These are phyloP conservation scores for Lunasporangiospora selenospora DNA, from an alignment of 192 early-diverging fungal species.

Conservation along the genomic window DNA sequence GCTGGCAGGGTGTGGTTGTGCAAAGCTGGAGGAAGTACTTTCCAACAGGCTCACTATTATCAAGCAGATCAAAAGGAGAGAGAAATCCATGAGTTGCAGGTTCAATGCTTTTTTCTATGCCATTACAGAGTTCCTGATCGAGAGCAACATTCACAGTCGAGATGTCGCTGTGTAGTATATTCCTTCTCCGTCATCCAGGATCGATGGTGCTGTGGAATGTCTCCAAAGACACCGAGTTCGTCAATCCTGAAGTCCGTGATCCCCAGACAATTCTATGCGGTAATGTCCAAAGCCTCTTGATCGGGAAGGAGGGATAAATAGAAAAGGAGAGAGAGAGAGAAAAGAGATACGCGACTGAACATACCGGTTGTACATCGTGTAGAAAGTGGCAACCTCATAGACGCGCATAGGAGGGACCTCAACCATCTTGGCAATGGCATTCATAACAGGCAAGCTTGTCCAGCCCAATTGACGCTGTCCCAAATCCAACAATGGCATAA, in stretches of 20 bases:
- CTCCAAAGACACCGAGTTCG: no score
- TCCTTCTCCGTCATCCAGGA: no score
- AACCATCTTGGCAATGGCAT: constrained; percentile 91
- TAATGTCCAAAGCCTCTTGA: background rate
- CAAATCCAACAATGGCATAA: constrained; percentile 94
- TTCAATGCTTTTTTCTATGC: background rate
- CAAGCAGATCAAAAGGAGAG: background rate
- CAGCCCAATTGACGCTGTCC: constrained; percentile 96
- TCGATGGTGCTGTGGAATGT: no score
- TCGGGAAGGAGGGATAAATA: background rate
- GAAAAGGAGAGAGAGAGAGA: no score
- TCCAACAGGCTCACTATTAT: constrained; percentile 87
- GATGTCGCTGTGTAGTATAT: no score
- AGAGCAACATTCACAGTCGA: background rate
- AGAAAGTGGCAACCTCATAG: constrained; percentile 99
- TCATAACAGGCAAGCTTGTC: constrained; percentile 96
- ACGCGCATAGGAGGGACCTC: constrained; percentile 99
- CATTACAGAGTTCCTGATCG: background rate
- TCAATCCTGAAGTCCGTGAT: no score
- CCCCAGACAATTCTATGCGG: no score
- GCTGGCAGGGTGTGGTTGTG: constrained; percentile 97
- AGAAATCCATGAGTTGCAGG: background rate
- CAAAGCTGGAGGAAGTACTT: constrained; percentile 99
- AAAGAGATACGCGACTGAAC: no score
- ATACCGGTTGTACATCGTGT: constrained; percentile 99